Base-by-base conservation (phyloP, 305 asterid genomes). In the Coffea humblotiana region DNA sequence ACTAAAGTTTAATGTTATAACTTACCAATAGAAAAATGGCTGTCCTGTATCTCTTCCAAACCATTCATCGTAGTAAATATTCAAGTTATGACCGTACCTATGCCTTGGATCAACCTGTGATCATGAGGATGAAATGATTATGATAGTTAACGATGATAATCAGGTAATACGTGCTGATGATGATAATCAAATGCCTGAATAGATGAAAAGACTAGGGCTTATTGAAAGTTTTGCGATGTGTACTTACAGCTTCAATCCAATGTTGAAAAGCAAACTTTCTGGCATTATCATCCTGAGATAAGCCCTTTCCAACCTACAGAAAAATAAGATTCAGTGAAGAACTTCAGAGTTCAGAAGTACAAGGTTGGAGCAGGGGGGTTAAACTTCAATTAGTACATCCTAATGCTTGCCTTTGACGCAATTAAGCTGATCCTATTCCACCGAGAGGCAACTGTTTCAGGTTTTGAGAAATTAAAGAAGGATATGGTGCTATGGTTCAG, bases 11-110 rank as follows among this genome's bases (percentile, higher is more conserved):
- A 72, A 23, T 51, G 61, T 77, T 84, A 40, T 3, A 0, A 40
- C 93, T 88, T 83, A 93, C 99, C 98, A 95, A 91, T 90, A 91
- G 88, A 95, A 95, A 84, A 95, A 95, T 80, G 97, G 99, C 83
- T 95, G 99, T 74, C 96, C 98, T 68, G 97, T 88, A 72, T 88
- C 89, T 74, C 91, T 77, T 82, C 87, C 81, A 85, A 95, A 89
- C 99, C 99, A 96, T 78, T 90, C 95, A 27, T 92, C 92, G 63
- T 89, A 96, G 83, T 92, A 96, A 3, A 86, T 32, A 85, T 96
- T 95, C 75, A 96, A 88, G 86, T 88, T 90, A 84, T 96, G 98
- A 75, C 98, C 99, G 83, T 96, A 94, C 7, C 99, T 97, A 82
- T 96, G 99, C 85, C 97, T 88, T 15, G 99, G 98, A 80, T 96